Evolutionary conservation across 1,139 yeast genomes (phyloP).

Genomic region (Geotrichum klebahnii): DNA sequence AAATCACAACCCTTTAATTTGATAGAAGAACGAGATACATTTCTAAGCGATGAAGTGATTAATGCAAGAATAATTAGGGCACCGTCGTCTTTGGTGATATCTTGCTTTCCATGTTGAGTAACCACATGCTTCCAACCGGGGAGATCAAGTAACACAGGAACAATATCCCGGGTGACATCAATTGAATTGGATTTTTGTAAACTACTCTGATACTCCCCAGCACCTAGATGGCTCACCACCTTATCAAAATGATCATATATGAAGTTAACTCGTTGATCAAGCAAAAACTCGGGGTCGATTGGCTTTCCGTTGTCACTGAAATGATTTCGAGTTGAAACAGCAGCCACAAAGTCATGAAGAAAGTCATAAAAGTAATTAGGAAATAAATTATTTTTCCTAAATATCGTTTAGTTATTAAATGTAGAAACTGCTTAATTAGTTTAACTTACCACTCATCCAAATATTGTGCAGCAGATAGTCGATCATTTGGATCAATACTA

Average conservation of each 20-base stretch:
- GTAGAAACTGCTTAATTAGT: no score
- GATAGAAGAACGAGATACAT: conserved; percentile 58
- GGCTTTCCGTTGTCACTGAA: conserved; percentile 7
- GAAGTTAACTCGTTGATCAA: conserved; percentile 19
- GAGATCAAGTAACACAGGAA: conserved; percentile 50
- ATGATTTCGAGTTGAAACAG: conserved; percentile 37
- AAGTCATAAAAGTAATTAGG: conserved; percentile 71
- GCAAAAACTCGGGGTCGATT: conserved; percentile 14
- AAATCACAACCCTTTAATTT: conserved; percentile 72
- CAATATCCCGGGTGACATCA: conserved; percentile 18
- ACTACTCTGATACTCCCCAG: conserved; percentile 18
- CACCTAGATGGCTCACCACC: conserved; percentile 35
- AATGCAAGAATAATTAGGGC: conserved; percentile 62
- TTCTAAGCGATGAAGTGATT: conserved; percentile 61
- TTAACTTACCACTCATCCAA: conserved; percentile 52
- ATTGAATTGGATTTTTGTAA: conserved; percentile 8
- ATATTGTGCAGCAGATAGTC: conserved; percentile 55
- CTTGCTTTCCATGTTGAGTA: conserved; percentile 32
- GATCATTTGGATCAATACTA: conserved; percentile 53
- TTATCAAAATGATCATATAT: conserved; percentile 35
- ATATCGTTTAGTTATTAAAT: no score
- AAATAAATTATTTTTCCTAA: conserved; percentile 49
- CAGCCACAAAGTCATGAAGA: conserved; percentile 61
- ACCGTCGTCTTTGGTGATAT: conserved; percentile 43
- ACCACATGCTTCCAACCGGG: conserved; percentile 44